Evolutionary conservation across 108 stramenopile species (phyloP).

Genomic region (Hondaea fermentalgiana): DNA sequence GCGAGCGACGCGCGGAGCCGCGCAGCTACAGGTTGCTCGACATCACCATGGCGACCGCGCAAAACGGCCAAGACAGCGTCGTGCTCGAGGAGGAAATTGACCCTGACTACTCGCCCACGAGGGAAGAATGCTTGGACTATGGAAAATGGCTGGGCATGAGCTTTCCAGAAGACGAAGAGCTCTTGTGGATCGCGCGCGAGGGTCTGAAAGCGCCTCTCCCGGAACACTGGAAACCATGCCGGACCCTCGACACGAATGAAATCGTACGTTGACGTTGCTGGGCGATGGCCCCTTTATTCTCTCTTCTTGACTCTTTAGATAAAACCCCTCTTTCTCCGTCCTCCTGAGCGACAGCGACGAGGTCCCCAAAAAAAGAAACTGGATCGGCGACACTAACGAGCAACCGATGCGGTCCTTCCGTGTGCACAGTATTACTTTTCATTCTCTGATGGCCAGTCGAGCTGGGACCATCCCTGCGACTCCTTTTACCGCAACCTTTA

Average conservation of each 20-base stretch:
- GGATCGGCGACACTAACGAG: no score
- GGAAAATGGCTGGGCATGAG: slow-evolving; percentile 68
- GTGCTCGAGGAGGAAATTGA: slow-evolving; percentile 58
- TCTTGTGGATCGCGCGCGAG: slow-evolving; percentile 62
- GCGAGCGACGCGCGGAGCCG: no score
- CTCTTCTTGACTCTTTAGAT: no score
- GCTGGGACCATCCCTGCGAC: slow-evolving; percentile 65
- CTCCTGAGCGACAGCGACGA: no score
- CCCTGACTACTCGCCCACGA: slow-evolving; percentile 52
- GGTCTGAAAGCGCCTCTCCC: slow-evolving; percentile 59
- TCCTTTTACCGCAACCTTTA: slow-evolving; percentile 56
- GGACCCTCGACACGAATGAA: slow-evolving; percentile 53
- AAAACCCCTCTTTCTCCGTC: no score
- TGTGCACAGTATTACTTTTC: slow-evolving; percentile 54
- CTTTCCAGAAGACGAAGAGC: slow-evolving; percentile 42
- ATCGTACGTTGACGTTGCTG: slow-evolving; percentile 17
- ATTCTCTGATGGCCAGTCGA: slow-evolving; percentile 50
- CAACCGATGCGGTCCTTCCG: neutral
- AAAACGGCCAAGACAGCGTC: slow-evolving; percentile 17
- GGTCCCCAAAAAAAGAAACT: no score
- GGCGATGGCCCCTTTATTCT: no score
- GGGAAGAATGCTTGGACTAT: slow-evolving; percentile 52
- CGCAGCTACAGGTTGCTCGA: no score
- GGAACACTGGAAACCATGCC: slow-evolving; percentile 60
- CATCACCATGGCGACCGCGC: neutral